These are phyloP conservation scores for Microbotryum lychnidis-dioicae DNA, from an alignment of 1,284 basidiomycete genomes.

Conservation along the genomic window DNA sequence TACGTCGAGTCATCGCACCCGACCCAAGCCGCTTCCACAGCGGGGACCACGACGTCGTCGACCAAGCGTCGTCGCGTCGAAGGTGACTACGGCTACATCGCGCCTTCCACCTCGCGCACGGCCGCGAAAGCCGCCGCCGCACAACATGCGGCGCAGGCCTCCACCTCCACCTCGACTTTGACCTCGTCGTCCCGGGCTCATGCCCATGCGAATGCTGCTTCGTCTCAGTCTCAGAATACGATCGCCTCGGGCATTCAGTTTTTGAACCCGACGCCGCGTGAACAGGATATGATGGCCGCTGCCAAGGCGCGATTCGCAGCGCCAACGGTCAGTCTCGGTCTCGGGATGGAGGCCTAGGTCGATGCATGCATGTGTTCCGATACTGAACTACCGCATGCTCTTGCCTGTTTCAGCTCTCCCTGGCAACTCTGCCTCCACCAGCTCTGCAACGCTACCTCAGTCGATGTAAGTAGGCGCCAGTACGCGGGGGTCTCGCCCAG, in stretches of 20 bases:
- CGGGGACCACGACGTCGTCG: not conserved
- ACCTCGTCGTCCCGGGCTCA: too few species aligned
- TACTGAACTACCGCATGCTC: too few species aligned
- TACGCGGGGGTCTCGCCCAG: not conserved
- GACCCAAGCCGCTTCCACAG: not conserved
- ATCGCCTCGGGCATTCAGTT: too few species aligned
- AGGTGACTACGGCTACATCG: constrained; percentile 6
- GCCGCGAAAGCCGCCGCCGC: constrained; percentile 1
- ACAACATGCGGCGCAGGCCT: not conserved
- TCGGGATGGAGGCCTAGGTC: too few species aligned
- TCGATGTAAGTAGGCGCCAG: constrained; percentile 17
- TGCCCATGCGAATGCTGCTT: not conserved
- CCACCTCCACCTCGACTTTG: too few species aligned
- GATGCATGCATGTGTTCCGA: too few species aligned
- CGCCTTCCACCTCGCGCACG: constrained; percentile 7
- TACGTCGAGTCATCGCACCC: too few species aligned
- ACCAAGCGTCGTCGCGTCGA: constrained; percentile 6
- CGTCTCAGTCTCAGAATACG: not conserved
- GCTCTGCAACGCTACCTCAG: constrained; percentile 28
- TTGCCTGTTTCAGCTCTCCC: constrained; percentile 9
- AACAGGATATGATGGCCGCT: too few species aligned
- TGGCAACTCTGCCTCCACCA: constrained; percentile 17
- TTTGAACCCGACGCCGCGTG: too few species aligned
- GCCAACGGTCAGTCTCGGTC: too few species aligned
- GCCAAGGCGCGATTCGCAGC: too few species aligned